Evolutionary conservation across 768 basidiomycete species (phyloP).

Genomic region (Trametes sanguinea): DNA sequence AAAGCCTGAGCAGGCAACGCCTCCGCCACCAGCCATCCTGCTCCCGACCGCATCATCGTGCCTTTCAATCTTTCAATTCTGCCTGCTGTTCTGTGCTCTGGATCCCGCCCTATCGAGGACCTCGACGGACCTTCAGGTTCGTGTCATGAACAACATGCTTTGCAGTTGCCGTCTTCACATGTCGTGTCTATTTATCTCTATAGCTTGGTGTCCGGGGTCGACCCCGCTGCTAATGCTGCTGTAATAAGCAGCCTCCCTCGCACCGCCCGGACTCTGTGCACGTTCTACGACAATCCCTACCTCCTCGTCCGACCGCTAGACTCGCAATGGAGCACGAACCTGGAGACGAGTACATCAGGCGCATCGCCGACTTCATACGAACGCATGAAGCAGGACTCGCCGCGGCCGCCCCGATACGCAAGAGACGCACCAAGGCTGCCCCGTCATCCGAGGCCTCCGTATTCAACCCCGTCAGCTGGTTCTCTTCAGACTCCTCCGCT

Average conservation of each 20-base stretch:
- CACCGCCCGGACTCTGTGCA: constrained; percentile 11
- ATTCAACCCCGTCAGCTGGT: constrained; percentile 68
- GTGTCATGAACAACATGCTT: neutral
- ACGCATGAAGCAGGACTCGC: constrained; percentile 74
- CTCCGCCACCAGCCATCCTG: neutral
- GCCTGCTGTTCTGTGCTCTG: neutral
- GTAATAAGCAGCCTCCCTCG: constrained; percentile 13
- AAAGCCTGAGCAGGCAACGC: neutral
- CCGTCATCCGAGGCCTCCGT: constrained; percentile 34
- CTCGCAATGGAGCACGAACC: constrained; percentile 51
- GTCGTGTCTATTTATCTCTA: neutral
- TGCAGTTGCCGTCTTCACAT: neutral
- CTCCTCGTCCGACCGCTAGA: constrained; percentile 26
- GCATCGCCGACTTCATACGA: constrained; percentile 70
- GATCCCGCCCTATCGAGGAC: neutral
- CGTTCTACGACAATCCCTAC: constrained; percentile 11
- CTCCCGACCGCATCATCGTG: constrained; percentile 8
- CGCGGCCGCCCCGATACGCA: constrained; percentile 54
- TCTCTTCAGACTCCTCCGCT: constrained; percentile 39
- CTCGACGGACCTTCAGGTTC: neutral
- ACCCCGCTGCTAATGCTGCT: constrained; percentile 7
- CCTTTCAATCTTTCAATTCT: neutral
- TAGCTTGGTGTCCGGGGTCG: constrained; percentile 10
- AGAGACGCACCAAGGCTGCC: constrained; percentile 42
- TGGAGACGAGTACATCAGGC: constrained; percentile 77